phyloP scores from a whole-genome alignment of 495 filamentous ascomycete genomes.

The Neurospora cerealis region DNA sequence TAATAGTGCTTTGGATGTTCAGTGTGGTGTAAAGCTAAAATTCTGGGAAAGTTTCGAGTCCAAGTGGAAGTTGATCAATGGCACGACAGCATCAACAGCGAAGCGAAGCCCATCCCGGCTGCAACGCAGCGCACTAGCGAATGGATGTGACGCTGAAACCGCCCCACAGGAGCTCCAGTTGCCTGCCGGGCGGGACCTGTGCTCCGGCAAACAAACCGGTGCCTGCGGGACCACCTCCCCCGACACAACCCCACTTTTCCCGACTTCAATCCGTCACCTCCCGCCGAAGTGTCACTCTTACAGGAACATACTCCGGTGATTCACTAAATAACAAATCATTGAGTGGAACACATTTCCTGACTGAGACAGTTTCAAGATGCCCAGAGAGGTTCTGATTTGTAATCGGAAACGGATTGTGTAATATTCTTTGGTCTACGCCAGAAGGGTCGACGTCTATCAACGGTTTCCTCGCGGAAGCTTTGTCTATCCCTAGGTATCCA shows the following conservation, averaged over 20 bases:
- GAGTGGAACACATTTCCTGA: background rate
- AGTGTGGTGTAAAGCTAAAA: background rate
- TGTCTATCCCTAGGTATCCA: background rate
- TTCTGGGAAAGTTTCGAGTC: background rate
- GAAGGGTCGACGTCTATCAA: background rate
- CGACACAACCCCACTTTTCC: background rate
- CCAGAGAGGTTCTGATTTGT: background rate
- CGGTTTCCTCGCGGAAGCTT: background rate
- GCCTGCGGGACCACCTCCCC: background rate
- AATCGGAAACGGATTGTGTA: background rate
- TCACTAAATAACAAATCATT: background rate
- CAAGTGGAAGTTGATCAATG: background rate
- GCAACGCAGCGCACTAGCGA: background rate
- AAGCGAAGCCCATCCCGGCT: background rate
- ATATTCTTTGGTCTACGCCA: background rate
- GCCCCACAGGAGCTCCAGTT: background rate
- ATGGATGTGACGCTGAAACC: background rate
- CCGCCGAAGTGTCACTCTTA: background rate
- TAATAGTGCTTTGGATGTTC: background rate
- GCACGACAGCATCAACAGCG: background rate
- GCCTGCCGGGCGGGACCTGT: background rate
- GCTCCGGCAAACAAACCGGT: background rate
- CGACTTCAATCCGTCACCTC: background rate
- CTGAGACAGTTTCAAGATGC: background rate
- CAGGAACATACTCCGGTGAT: background rate